Base-by-base conservation (phyloP, 2,329 filamentous ascomycete species). In the Boeremia exigua region DNA sequence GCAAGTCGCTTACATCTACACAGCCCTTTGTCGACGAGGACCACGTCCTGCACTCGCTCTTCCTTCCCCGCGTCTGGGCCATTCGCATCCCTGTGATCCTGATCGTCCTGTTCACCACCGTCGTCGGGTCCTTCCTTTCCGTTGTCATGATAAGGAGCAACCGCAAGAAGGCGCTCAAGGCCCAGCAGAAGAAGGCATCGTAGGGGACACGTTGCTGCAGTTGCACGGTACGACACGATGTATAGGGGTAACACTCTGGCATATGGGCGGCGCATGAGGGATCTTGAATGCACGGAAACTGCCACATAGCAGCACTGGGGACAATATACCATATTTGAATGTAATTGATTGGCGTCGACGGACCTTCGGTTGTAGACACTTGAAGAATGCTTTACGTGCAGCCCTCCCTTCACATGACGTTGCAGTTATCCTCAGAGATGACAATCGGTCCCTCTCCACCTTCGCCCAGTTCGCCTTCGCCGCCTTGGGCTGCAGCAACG, bases 121-220 rank as follows among this genome's bases (percentile, higher is more conserved):
- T 99, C 57, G 94, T 99, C 59, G 95, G 95, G 62, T 96, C 92
- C 58, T 99, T 99, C 83, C 84, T 99, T 66, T 89, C 90, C 70
- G 88, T 96, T 74, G 94, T 99, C 73, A 99, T 99, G 95, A 98
- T 99, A 80, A 87, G 91, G 77, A 98, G 94, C 84, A 97, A 97
- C 83, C 85, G 90, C 77, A 98, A 98, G 87, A 97, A 95, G 86
- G 92, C 92, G 3, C 88, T 92, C 66, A 99, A 98, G 85, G 93
- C 92, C 79, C 89, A 90, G 54, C 88, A 89, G 83, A 96, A 96
- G 87, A 95, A 96, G 88, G 86, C 88, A 58, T 72, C 65, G 17
- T 75, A 61, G 62, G 49, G 10, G 48, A 53, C 54, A 56, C 53
- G 49, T 57, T 58, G 56, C 50, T 25, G 19, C n/a, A 14, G 29